Percentiles rank a stretch among this genome's conserved stretches.
phyloP scores from a whole-genome alignment of 75 land plant genomes.

The Pinus albicaulis region DNA sequence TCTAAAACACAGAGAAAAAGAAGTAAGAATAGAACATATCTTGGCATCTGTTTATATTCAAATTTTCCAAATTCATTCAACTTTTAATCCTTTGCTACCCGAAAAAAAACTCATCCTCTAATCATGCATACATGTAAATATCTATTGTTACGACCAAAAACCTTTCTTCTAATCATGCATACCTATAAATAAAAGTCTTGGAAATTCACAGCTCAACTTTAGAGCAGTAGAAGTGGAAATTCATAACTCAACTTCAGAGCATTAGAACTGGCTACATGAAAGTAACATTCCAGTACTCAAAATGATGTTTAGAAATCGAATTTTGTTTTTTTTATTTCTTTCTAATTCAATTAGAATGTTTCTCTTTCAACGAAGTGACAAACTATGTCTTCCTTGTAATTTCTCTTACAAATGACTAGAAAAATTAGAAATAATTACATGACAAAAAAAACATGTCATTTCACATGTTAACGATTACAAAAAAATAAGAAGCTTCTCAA shows the following conservation, averaged over 20 bases:
- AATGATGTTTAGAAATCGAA: neutral
- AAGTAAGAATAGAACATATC: neutral
- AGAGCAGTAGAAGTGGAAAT: too few species aligned
- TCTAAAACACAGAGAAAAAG: neutral
- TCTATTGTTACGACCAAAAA: too few species aligned
- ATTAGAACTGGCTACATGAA: conserved; percentile 76
- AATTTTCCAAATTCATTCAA: too few species aligned
- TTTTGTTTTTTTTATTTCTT: too few species aligned
- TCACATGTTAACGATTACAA: too few species aligned
- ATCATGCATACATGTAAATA: too few species aligned
- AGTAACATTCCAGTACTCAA: neutral
- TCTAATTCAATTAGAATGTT: neutral
- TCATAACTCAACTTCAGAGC: conserved; percentile 81
- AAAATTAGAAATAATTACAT: too few species aligned
- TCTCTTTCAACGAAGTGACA: neutral
- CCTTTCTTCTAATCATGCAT: too few species aligned
- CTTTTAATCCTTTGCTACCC: too few species aligned
- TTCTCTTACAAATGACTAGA: neutral
- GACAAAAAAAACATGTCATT: too few species aligned
- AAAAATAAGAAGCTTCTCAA: too few species aligned
- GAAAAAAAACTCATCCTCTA: neutral
- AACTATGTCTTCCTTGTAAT: neutral
- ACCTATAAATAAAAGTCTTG: conserved; percentile 74
- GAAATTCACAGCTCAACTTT: conserved; percentile 85
- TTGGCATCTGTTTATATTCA: too few species aligned